A percentile compares a stretch with the other conserved stretches of the same genome.
Evolutionary conservation across 768 basidiomycete genomes (phyloP).

Genomic region (Steccherinum ochraceum): DNA sequence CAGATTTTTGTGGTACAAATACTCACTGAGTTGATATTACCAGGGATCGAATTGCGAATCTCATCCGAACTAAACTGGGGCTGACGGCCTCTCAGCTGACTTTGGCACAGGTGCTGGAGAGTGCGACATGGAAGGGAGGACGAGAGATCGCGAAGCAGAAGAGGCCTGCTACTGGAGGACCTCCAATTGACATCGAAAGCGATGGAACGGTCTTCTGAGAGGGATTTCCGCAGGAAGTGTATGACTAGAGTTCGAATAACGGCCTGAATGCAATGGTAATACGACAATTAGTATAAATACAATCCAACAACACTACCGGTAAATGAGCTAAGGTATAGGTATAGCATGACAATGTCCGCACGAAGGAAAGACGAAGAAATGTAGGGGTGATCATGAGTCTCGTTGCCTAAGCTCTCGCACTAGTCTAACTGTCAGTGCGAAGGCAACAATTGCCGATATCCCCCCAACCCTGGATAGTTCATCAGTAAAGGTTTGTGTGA

Average conservation of each 20-base stretch:
- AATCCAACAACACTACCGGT: slow-evolving; percentile 1
- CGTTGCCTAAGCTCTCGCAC: slow-evolving; percentile 45
- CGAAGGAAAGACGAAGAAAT: background rate
- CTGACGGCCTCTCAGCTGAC: slow-evolving; percentile 49
- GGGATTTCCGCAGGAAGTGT: no score
- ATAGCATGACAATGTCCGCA: background rate
- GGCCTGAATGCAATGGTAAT: no score
- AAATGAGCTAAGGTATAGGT: background rate
- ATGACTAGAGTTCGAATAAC: no score
- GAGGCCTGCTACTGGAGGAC: slow-evolving; percentile 69
- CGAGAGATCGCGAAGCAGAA: slow-evolving; percentile 82
- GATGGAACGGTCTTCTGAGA: slow-evolving; percentile 80
- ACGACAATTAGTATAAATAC: background rate
- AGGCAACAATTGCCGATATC: slow-evolving; percentile 46
- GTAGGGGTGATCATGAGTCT: slow-evolving; percentile 12
- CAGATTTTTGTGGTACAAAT: background rate
- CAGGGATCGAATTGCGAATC: slow-evolving; percentile 78
- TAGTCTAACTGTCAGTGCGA: slow-evolving; percentile 47
- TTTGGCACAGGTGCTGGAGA: slow-evolving; percentile 86
- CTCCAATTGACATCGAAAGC: slow-evolving; percentile 81
- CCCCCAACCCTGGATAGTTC: slow-evolving; percentile 46
- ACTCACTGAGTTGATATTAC: slow-evolving; percentile 5
- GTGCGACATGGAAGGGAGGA: slow-evolving; percentile 96
- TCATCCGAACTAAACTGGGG: slow-evolving; percentile 55
- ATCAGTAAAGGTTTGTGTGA: background rate